Percentiles rank a stretch among this genome's conserved stretches.
These are phyloP conservation scores for Hygrocybe punicea DNA, from an alignment of 768 basidiomycete species.

Conservation along the genomic window DNA sequence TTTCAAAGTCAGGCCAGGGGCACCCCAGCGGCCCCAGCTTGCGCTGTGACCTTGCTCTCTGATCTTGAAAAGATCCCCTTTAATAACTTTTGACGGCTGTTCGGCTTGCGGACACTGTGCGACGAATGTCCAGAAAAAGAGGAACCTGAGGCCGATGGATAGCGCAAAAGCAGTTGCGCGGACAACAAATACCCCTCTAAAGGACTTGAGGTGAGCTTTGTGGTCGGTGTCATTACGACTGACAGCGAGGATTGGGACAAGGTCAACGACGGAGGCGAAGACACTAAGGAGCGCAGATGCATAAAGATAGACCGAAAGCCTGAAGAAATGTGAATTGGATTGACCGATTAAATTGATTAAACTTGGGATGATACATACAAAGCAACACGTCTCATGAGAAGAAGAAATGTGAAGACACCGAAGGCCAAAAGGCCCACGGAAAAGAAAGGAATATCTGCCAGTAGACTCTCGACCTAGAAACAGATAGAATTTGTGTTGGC, in stretches of 20 bases:
- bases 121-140: constrained; percentile 70
- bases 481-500: neutral
- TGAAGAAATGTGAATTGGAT: constrained; percentile 18
- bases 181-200: constrained; percentile 42
- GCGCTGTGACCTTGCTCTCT: constrained; percentile 46
- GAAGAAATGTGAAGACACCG: constrained; percentile 54
- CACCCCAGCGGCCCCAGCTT: constrained; percentile 65
- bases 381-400: constrained; percentile 50
- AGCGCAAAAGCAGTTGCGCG: constrained; percentile 60
- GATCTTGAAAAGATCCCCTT: constrained; percentile 14
- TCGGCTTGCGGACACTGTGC: constrained; percentile 53
- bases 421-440: constrained; percentile 64
- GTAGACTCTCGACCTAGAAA: constrained; percentile 50
- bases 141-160: constrained; percentile 54
- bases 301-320: constrained; percentile 52
- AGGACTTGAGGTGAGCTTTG: constrained; percentile 20
- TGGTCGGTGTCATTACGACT: constrained; percentile 27
- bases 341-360: neutral
- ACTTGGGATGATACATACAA: constrained; percentile 38
- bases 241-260: constrained; percentile 49
- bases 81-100: constrained; percentile 13
- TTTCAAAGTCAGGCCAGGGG: constrained; percentile 50
- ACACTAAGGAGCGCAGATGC: constrained; percentile 58
- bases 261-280: constrained; percentile 58
- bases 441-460: constrained; percentile 66